Conservation (phyloP, 176 grass and related monocot species). For the Oryza nivara region DNA sequence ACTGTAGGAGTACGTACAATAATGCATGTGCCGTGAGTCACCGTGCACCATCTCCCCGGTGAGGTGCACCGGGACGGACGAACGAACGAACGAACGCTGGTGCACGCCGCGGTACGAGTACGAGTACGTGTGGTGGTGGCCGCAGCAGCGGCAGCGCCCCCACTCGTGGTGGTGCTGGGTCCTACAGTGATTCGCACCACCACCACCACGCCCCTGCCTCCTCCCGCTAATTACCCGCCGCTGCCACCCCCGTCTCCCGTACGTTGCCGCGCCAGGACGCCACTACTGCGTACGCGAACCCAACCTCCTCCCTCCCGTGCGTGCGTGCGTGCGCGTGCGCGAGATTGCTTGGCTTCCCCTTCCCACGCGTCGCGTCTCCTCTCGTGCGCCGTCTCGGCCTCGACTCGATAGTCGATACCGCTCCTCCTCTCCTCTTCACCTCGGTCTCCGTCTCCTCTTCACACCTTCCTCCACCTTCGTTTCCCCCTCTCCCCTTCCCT, state of each 20-base stretch:
- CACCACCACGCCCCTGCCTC: neutral
- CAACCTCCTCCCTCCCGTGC: neutral
- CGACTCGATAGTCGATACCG: no score
- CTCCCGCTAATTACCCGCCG: constrained; percentile 36
- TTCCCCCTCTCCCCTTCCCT: neutral
- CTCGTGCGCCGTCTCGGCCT: neutral
- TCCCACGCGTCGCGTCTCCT: neutral
- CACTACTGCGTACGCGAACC: constrained; percentile 6
- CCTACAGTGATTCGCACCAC: neutral
- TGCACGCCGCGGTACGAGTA: neutral
- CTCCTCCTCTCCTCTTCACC: neutral
- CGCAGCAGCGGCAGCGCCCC: neutral
- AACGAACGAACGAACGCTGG: no score
- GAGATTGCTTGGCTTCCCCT: neutral
- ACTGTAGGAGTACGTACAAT: neutral
- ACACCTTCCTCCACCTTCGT: no score
- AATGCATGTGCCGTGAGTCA: neutral
- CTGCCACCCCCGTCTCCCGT: constrained; percentile 16
- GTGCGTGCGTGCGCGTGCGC: neutral
- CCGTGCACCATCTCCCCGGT: neutral
- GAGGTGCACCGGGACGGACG: neutral
- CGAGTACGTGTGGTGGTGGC: constrained; percentile 21
- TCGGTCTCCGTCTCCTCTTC: neutral
- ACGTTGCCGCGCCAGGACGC: constrained; percentile 27
- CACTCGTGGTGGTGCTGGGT: neutral